Conservation (phyloP, 768 basidiomycete species). For the Artomyces pyxidatus region DNA sequence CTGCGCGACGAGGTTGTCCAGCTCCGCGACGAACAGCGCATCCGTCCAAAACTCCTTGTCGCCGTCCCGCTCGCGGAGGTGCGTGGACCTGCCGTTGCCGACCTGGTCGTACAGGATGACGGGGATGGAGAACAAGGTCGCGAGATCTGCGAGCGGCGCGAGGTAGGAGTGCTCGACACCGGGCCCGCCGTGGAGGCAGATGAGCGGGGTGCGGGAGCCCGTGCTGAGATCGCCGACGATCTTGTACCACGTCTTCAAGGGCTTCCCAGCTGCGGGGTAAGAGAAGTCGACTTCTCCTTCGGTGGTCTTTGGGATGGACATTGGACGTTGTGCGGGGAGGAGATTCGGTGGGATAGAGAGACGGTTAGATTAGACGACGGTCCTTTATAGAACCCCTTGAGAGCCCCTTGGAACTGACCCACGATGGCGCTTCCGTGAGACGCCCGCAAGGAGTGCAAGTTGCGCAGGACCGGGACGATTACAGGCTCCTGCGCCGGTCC, state of each 20-base stretch:
- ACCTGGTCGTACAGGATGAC: conserved; percentile 48
- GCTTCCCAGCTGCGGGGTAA: conserved; percentile 21
- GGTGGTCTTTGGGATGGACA: conserved; percentile 1
- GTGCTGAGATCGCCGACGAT: conserved; percentile 31
- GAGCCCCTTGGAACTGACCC: no score
- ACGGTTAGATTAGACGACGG: no score
- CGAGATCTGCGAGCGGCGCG: conserved; percentile 31
- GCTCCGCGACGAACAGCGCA: conserved; percentile 43
- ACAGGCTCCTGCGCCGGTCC: no score
- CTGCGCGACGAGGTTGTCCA: conserved; percentile 30
- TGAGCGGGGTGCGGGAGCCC: conserved; percentile 31
- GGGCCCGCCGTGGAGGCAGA: conserved; percentile 49
- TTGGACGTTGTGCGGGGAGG: not conserved
- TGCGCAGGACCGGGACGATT: no score
- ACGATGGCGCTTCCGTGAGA: no score
- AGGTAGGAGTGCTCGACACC: conserved; percentile 38
- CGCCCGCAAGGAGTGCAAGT: no score
- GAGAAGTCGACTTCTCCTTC: conserved; percentile 26
- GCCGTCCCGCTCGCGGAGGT: conserved; percentile 38
- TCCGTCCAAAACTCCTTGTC: conserved; percentile 40
- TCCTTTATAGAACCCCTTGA: no score
- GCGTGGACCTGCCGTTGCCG: conserved; percentile 44
- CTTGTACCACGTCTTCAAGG: conserved; percentile 44
- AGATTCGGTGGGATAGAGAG: conserved; percentile 9
- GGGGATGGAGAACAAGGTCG: conserved; percentile 29